Base-by-base conservation (phyloP, 352 stramenopile genomes). In the Phytopythium boreale region DNA sequence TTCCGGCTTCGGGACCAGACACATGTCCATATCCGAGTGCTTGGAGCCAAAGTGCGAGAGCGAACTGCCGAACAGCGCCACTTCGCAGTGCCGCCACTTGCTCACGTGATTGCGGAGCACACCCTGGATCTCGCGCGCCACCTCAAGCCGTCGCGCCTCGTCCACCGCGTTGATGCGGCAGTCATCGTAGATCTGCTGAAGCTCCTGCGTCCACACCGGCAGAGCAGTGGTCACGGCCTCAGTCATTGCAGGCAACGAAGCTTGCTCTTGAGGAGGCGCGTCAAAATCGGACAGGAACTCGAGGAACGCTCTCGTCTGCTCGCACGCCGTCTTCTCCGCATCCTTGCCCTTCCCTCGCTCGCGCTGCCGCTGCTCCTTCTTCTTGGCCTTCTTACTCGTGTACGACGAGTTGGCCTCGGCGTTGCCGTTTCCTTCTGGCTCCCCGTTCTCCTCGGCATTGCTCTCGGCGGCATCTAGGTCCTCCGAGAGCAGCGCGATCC, bases 11-110 rank as follows among this genome's bases (percentile, higher is more conserved):
- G 75, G 57, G 22, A 88, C 70, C 12, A 93, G 67, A 62, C 84
- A 91, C 72, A 95, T 76, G 65, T 95, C 87, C 22, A 93, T 58
- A 64, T 95, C 87, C 43, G 83, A 95, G 27, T 61, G 73, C 36
- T 75, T 79, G 15, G 87, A 89, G 31, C 87, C 87, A 44, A 84
- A 93, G 52, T 76, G 84, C 47, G 84, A 93, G 57, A 92, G 57
- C 1, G 87, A 95, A 37, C 87, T 95, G 56, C 87, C 87, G 52
- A 90, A 95, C 7, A 90, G 73, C 61, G 81, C 52, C 15, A 92
- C 56, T 15, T 87, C 61, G 34, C 76, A 84, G 22, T 76, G 60
- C 0, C 69, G 76, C 78, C 81, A 89, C 52, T 87, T 81, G 58
- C 51, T 73, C 27, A 77, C 59, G n/a, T 83, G 61, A 1, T 59